Base-by-base conservation (phyloP, 331 rosid species). In the Dryas integrifolia region DNA sequence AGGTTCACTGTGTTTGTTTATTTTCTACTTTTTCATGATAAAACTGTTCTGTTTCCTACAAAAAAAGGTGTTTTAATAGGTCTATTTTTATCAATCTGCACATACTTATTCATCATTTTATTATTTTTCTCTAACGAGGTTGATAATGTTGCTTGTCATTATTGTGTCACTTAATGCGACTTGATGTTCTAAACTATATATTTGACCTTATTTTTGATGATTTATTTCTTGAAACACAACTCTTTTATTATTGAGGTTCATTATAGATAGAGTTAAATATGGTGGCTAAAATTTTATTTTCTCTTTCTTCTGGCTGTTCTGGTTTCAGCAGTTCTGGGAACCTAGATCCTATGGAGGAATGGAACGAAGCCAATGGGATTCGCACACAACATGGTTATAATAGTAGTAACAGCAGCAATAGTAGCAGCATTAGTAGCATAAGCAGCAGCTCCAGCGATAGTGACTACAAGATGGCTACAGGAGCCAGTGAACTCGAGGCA, bases 361-460 rank as follows among this genome's bases (percentile, higher is more conserved):
- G 87, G 86, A 73, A 76, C 50, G 98, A 89, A 84, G 80, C 74
- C 81, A 85, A 84, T 84, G 89, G 87, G 83, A 65, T 82, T 67
- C 80, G 77, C 80, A 66, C 80, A 9, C 91, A 75, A 65, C 87
- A 82, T 83, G 88, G 96, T 73, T 88, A 87, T 81, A 95, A 95
- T 65, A 95, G 98, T 72, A 95, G 98, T 78, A 95, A 86, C 86
- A 92, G 88, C 85, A 95, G 98, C 80, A 91, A 95, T 72, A 88
- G 88, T 72, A 91, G 98, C 92, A 95, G 97, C 85, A 87, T 88
- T 73, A 90, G 96, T 79, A 89, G 96, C 92, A 72, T 89, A 85
- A 89, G 98, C 79, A 88, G 90, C 86, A 88, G 97, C 81, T 85
- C 92, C 59, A 91, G 90, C 69, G 97, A 89, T 65, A 95, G 96